Percentiles rank a stretch among this genome's conserved stretches.
Conservation (phyloP, 2,329 filamentous ascomycete species). For the Diaporthe sp. region DNA sequence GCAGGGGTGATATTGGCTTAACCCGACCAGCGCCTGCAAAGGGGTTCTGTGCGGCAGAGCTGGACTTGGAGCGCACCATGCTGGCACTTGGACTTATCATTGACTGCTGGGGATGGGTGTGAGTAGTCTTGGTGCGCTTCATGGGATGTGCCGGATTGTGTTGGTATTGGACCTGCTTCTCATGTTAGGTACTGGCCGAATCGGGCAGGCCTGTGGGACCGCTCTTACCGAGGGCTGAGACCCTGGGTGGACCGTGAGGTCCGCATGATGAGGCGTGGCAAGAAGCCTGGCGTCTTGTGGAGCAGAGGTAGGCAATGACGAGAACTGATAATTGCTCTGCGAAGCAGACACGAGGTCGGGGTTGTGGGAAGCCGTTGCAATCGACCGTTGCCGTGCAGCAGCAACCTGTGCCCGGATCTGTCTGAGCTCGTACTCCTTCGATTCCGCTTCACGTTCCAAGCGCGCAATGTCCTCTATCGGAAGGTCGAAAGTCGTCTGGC, state of each 20-base stretch:
- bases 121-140: constrained; percentile 48
- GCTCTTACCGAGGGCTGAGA: constrained; percentile 34
- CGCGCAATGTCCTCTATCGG: constrained; percentile 16
- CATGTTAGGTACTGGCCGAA: neutral
- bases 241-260: constrained; percentile 23
- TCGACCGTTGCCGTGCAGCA: constrained; percentile 25
- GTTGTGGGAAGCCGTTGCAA: neutral
- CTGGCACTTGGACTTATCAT: constrained; percentile 46
- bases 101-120: constrained; percentile 47
- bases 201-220: constrained; percentile 7
- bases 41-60: constrained; percentile 54
- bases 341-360: constrained; percentile 8
- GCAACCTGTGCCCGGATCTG: constrained; percentile 5
- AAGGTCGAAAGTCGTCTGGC: constrained; percentile 20
- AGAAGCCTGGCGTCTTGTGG: constrained; percentile 17
- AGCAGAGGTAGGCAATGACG: constrained; percentile 19
- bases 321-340: constrained; percentile 18
- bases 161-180: constrained; percentile 22
- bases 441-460: constrained; percentile 19
- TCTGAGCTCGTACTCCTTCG: constrained; percentile 14
- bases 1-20: constrained; percentile 48
- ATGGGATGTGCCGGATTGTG: constrained; percentile 41
- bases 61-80: constrained; percentile 61
- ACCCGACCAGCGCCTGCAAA: constrained; percentile 53
- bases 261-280: constrained; percentile 24